These are phyloP conservation scores for Thinopyrum elongatum DNA, from an alignment of 176 grass and related monocot species.

Conservation along the genomic window DNA sequence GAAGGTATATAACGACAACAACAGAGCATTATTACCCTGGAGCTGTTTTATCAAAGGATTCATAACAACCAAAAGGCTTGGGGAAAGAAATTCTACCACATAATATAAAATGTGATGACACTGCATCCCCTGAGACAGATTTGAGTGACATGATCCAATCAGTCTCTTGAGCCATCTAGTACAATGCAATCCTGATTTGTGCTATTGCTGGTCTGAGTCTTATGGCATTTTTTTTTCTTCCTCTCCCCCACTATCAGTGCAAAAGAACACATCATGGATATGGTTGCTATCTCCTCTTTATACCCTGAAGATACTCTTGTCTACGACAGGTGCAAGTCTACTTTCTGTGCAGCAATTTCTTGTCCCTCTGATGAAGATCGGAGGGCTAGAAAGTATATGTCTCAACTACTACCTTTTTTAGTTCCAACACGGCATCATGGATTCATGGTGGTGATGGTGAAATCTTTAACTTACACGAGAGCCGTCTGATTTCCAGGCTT, in stretches of 20 bases:
- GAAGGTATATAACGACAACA: neutral
- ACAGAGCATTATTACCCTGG: neutral
- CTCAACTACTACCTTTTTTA: slow-evolving; percentile 14
- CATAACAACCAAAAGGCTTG: neutral
- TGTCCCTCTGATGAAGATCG: slow-evolving; percentile 21
- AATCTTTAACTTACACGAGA: slow-evolving; percentile 6
- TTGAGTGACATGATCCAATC: slow-evolving; percentile 15
- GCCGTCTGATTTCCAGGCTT: neutral
- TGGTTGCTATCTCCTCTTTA: slow-evolving; percentile 53
- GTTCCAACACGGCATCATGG: slow-evolving; percentile 13
- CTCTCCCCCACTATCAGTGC: slow-evolving; percentile 33
- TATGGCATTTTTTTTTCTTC: slow-evolving; percentile 31
- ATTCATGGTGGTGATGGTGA: neutral
- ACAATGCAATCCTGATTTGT: slow-evolving; percentile 30
- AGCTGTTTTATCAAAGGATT: neutral
- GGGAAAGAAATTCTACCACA: neutral
- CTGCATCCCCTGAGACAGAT: neutral
- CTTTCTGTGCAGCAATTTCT: slow-evolving; percentile 23
- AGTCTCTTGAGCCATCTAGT: slow-evolving; percentile 3
- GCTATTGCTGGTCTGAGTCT: slow-evolving; percentile 31
- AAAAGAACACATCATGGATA: slow-evolving; percentile 43
- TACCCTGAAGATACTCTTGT: slow-evolving; percentile 46
- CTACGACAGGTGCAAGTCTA: slow-evolving; percentile 17
- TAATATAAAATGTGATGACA: slow-evolving; percentile 11
- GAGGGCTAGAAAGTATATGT: slow-evolving; percentile 11